Base-by-base conservation (phyloP, 2,329 filamentous ascomycete genomes). In the Clarireedia hainanense region DNA sequence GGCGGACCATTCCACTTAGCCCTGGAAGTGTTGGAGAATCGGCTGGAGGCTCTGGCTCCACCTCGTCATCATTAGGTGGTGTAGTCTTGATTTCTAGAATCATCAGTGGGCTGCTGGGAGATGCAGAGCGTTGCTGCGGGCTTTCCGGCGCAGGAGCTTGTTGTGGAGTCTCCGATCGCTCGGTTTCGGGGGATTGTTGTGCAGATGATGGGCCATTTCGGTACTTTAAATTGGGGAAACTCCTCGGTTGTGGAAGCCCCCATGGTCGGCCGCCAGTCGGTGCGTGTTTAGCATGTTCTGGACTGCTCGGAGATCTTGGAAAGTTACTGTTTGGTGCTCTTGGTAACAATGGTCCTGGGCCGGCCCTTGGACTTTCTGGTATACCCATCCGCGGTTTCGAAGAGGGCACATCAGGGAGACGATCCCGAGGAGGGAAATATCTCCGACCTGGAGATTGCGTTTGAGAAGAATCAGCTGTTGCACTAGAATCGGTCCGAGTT, bases 1-100 rank as follows among this genome's bases (percentile, higher is more conserved):
- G 86, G 34, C 87, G 83, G 47, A 96, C 85, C 75, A 96, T 80
- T 2, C 87, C 88, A 65, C 86, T 92, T 15, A 96, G 76, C 1
- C 89, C 90, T 17, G 74, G 73, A 20, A 96, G 73, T 0, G 89
- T 95, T 0, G 91, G 91, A 0, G 91, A 95, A 65, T 95, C 89
- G 4, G 57, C 59, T 37, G 64, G 61, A 24, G 53, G 46, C 12
- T 56, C 52, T 27, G 55, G 23, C 23, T 43, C 39, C 54, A 48
- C 47, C 12, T 27, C 23, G 7, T 20, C 30, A 23, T 55, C 52
- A 34, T 50, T 5, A 6, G 52, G 52, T 43, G 52, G 52, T 17
- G 52, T 55, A 5, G 52, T 55, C 24, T 42, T 55, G 15, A 55
- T 43, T n/a, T 55, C 52, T 20, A 55, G 6, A 15, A 23, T n/a